Evolutionary conservation across 208 protist species (phyloP).

Genomic region (Porcisia hertigi): DNA sequence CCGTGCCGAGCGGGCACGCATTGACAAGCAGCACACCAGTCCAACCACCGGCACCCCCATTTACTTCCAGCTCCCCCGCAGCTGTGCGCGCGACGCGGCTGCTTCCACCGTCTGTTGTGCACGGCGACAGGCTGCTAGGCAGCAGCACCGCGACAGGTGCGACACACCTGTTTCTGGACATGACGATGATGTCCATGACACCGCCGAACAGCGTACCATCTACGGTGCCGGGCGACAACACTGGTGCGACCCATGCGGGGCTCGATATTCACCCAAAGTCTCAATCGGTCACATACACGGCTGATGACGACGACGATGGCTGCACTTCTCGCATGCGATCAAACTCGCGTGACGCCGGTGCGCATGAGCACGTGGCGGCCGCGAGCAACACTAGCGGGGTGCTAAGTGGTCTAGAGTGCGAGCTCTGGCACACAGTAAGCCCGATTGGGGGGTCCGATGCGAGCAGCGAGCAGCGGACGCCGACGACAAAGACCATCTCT

Average conservation of each 20-base stretch:
- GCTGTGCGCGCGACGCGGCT: neutral
- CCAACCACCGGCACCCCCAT: too few relatives aligned
- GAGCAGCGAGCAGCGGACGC: slow-evolving; percentile 1
- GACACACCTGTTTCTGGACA: neutral
- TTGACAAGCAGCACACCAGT: neutral
- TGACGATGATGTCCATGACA: neutral
- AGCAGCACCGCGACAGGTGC: neutral
- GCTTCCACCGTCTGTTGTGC: neutral
- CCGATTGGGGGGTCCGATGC: slow-evolving; percentile 3
- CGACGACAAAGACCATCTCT: neutral
- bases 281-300: neutral
- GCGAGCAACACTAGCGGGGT: neutral
- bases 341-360: neutral
- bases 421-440: slow-evolving; percentile 29
- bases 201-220: neutral
- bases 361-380: neutral
- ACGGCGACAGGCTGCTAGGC: neutral
- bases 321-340: neutral
- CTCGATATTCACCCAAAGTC: neutral
- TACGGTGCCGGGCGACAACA: neutral
- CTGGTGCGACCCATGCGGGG: neutral
- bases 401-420: neutral
- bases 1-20: neutral
- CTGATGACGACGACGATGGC: neutral
- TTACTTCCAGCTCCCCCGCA: neutral